These are phyloP conservation scores for Colletotrichum sp. DNA, from an alignment of 2,329 filamentous ascomycete genomes.

Conservation along the genomic window DNA sequence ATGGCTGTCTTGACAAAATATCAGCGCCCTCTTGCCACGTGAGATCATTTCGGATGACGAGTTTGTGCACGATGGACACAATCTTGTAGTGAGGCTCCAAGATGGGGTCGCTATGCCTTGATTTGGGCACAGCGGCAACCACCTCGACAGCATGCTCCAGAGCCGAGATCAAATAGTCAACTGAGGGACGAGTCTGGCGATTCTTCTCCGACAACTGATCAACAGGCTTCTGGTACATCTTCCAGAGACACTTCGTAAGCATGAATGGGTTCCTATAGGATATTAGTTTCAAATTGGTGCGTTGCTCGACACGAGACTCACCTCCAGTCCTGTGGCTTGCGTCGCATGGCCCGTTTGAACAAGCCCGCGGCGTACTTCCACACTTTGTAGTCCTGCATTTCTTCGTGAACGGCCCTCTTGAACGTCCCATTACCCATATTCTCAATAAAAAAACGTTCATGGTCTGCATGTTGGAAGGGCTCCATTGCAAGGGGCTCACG, in stretches of 20 bases:
- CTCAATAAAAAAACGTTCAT: constrained; percentile 63
- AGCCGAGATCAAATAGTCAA: constrained; percentile 49
- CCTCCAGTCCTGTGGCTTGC: constrained; percentile 63
- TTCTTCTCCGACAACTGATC: constrained; percentile 51
- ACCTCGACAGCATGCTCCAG: constrained; percentile 58
- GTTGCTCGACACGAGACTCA: constrained; percentile 34
- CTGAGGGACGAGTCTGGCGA: constrained; percentile 37
- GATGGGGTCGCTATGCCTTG: constrained; percentile 73
- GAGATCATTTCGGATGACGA: constrained; percentile 65
- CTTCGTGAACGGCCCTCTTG: constrained; percentile 56
- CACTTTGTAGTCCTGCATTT: constrained; percentile 65
- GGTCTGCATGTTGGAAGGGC: constrained; percentile 61
- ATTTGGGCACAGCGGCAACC: constrained; percentile 57
- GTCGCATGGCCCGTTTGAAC: constrained; percentile 60
- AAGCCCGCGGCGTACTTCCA: constrained; percentile 65
- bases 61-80: constrained; percentile 80
- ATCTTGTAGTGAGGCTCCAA: constrained; percentile 95
- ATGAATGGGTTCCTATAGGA: constrained; percentile 58
- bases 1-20: constrained; percentile 62
- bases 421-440: constrained; percentile 54
- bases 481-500: constrained; percentile 69
- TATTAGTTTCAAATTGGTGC: neutral
- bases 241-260: constrained; percentile 68
- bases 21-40: constrained; percentile 52
- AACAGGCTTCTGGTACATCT: constrained; percentile 61